Conservation (phyloP, 2,329 filamentous ascomycete genomes). For the Stagonosporopsis chrysanthemi region DNA sequence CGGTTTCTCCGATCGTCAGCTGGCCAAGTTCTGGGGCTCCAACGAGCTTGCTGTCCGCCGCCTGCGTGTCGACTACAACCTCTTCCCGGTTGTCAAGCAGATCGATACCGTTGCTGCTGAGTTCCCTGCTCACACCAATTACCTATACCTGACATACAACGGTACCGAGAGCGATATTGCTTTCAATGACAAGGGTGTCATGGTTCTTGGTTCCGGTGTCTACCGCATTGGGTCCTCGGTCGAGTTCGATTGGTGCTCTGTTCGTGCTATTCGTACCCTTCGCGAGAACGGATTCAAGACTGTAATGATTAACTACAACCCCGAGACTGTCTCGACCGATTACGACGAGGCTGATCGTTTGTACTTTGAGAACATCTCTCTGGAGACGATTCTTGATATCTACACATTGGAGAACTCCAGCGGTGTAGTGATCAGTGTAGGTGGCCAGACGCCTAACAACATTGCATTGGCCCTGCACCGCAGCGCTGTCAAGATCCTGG, state of each 20-base stretch:
- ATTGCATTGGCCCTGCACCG: conserved; percentile 90
- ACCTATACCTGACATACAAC: conserved; percentile 96
- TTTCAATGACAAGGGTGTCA: conserved; percentile 90
- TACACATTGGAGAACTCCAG: conserved; percentile 84
- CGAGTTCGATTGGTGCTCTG: conserved; percentile 99
- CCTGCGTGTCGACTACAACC: conserved; percentile 82
- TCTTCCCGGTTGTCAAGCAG: conserved; percentile 92
- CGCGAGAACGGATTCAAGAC: conserved; percentile 87
- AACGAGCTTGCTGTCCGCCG: conserved; percentile 91
- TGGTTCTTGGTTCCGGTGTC: conserved; percentile 95
- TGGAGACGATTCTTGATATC: conserved; percentile 91
- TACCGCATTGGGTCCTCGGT: conserved; percentile 98
- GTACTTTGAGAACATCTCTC: conserved; percentile 94
- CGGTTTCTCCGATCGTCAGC: conserved; percentile 91
- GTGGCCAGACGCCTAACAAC: conserved; percentile 97
- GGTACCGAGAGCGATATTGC: conserved; percentile 81
- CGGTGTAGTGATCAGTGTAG: conserved; percentile 93
- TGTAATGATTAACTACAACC: conserved; percentile 67
- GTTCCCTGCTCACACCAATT: conserved; percentile 94
- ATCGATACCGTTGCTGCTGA: conserved; percentile 98
- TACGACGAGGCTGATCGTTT: conserved; percentile 93
- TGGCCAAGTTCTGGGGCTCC: conserved; percentile 92
- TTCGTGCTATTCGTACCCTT: conserved; percentile 89
- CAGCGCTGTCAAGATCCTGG: conserved; percentile 88
- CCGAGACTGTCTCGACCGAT: conserved; percentile 88